These are phyloP conservation scores for Ogataea methanolica DNA, from an alignment of 805 yeast species.

Conservation along the genomic window DNA sequence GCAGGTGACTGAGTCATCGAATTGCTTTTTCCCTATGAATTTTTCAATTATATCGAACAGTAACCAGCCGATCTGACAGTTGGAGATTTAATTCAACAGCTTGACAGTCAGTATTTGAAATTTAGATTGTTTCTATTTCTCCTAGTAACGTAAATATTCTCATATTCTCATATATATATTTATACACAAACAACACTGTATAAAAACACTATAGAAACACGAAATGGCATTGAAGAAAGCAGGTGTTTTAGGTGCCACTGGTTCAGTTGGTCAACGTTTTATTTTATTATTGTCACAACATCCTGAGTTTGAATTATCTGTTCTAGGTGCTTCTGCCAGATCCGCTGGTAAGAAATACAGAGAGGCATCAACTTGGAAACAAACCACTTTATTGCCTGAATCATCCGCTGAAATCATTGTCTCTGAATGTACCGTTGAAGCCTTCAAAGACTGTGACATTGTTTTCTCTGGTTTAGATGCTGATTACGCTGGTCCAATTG, in stretches of 20 bases:
- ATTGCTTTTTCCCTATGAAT: too few relatives aligned
- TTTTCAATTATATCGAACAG: too few relatives aligned
- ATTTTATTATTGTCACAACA: constrained; percentile 78
- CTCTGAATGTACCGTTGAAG: constrained; percentile 69
- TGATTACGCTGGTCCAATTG: constrained; percentile 90
- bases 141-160: too few relatives aligned
- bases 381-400: constrained; percentile 76
- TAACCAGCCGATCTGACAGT: too few relatives aligned
- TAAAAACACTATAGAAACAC: not conserved
- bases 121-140: too few relatives aligned
- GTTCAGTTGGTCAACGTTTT: constrained; percentile 96
- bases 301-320: constrained; percentile 82
- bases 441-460: constrained; percentile 84
- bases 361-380: constrained; percentile 93
- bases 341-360: constrained; percentile 87
- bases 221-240: constrained; percentile 38
- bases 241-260: constrained; percentile 98
- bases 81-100: too few relatives aligned
- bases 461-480: constrained; percentile 94
- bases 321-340: constrained; percentile 87
- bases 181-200: too few relatives aligned
- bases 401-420: constrained; percentile 60
- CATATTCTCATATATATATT: too few relatives aligned
- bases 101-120: too few relatives aligned
- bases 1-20: too few relatives aligned